Evolutionary conservation across 352 stramenopile genomes (phyloP).

Genomic region (Peronospora destructor): DNA sequence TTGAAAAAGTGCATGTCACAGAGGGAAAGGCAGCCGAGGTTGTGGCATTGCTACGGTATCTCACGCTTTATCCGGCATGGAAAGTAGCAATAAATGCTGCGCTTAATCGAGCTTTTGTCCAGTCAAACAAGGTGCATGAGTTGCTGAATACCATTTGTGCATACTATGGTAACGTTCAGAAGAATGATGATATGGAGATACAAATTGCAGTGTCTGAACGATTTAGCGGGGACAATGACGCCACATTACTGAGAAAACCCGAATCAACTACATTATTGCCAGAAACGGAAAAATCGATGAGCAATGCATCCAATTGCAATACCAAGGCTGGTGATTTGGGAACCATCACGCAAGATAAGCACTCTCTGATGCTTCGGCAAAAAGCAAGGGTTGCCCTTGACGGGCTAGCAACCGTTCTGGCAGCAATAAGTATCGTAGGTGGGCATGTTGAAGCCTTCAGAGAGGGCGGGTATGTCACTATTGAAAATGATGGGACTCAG

Average conservation of each 20-base stretch:
- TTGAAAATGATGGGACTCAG: slow-evolving; percentile 42
- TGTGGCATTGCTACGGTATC: slow-evolving; percentile 58
- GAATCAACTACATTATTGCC: slow-evolving; percentile 46
- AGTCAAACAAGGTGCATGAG: slow-evolving; percentile 41
- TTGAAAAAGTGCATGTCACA: slow-evolving; percentile 50
- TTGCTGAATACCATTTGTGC: slow-evolving; percentile 55
- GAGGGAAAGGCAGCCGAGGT: slow-evolving; percentile 57
- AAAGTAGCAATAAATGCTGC: slow-evolving; percentile 69
- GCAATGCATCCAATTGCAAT: slow-evolving; percentile 13
- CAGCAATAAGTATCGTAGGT: slow-evolving; percentile 63
- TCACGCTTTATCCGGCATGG: slow-evolving; percentile 74
- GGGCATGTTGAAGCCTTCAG: slow-evolving; percentile 64
- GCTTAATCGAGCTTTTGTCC: slow-evolving; percentile 45
- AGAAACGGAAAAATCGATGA: slow-evolving; percentile 47
- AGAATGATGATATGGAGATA: slow-evolving; percentile 3
- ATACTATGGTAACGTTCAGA: slow-evolving; percentile 56
- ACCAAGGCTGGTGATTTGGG: slow-evolving; percentile 18
- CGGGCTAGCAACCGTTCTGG: slow-evolving; percentile 44
- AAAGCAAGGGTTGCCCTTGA: slow-evolving; percentile 72
- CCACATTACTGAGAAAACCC: slow-evolving; percentile 36
- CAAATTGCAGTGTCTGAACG: slow-evolving; percentile 2
- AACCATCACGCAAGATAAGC: slow-evolving; percentile 46
- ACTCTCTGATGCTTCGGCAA: slow-evolving; percentile 60
- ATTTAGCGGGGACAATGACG: slow-evolving; percentile 6
- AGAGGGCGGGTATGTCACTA: slow-evolving; percentile 52